Conservation (phyloP, 78 protist genomes). For the Planoprotostelium fungivorum region DNA sequence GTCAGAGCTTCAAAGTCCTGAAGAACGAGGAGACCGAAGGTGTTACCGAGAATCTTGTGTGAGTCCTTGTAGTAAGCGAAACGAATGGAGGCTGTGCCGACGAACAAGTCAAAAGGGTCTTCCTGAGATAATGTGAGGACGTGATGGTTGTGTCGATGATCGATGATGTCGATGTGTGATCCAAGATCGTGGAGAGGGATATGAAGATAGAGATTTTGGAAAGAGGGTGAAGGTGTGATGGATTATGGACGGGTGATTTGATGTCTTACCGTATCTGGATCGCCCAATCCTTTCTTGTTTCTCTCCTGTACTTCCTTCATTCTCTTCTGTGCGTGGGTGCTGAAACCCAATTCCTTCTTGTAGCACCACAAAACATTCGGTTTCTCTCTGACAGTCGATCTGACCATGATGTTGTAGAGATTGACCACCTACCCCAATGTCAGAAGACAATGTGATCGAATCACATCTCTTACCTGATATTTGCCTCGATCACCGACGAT, state of each 20-base stretch:
- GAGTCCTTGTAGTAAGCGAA: slow-evolving; percentile 92
- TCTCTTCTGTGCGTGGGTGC: slow-evolving; percentile 55
- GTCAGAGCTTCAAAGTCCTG: slow-evolving; percentile 99
- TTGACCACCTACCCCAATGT: slow-evolving; percentile 67
- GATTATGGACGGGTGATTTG: too few species aligned
- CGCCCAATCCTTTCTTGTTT: slow-evolving; percentile 26
- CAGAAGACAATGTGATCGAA: background rate
- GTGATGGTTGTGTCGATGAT: background rate
- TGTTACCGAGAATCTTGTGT: slow-evolving; percentile 95
- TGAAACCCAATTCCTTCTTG: slow-evolving; percentile 88
- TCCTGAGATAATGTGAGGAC: background rate
- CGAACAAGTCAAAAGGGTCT: slow-evolving; percentile 95
- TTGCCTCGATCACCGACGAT: slow-evolving; percentile 92
- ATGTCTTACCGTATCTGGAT: background rate
- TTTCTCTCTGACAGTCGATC: slow-evolving; percentile 73
- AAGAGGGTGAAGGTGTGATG: too few species aligned
- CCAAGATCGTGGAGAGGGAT: too few species aligned
- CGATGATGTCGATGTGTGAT: background rate
- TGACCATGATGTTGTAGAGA: slow-evolving; percentile 92
- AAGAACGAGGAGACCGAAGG: slow-evolving; percentile 97
- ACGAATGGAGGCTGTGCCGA: slow-evolving; percentile 88
- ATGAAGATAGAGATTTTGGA: too few species aligned
- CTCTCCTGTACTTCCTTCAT: slow-evolving; percentile 19
- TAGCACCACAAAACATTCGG: slow-evolving; percentile 98
- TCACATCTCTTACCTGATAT: slow-evolving; percentile 65